These are phyloP conservation scores for Xerocomus spinulosus DNA, from an alignment of 768 basidiomycete genomes.

Conservation along the genomic window DNA sequence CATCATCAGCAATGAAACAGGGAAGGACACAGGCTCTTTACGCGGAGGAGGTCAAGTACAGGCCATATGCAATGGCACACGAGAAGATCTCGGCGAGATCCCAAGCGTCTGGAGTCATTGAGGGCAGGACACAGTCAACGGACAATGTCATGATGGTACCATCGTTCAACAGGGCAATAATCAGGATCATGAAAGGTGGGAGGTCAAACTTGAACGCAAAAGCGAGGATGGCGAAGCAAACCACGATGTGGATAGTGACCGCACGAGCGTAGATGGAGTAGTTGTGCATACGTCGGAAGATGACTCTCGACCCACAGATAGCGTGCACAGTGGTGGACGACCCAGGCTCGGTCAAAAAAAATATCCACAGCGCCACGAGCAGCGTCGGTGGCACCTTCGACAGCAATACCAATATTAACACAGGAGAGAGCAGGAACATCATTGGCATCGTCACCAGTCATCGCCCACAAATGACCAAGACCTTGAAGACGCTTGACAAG, in stretches of 20 bases:
- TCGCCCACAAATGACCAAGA: slow-evolving; percentile 93
- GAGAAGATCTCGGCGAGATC: slow-evolving; percentile 95
- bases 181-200: slow-evolving; percentile 99
- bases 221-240: slow-evolving; percentile 92
- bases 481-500: slow-evolving; percentile 98
- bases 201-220: slow-evolving; percentile 97
- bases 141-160: slow-evolving; percentile 99
- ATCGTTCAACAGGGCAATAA: slow-evolving; percentile 95
- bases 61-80: slow-evolving; percentile 93
- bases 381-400: slow-evolving; percentile 98
- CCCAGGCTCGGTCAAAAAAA: slow-evolving; percentile 94
- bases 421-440: slow-evolving; percentile 97
- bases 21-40: slow-evolving; percentile 35
- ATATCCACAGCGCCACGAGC: slow-evolving; percentile 99
- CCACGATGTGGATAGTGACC: slow-evolving; percentile 97
- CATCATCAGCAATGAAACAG: slow-evolving; percentile 6
- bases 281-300: slow-evolving; percentile 99
- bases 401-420: slow-evolving; percentile 99
- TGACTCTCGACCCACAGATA: slow-evolving; percentile 95
- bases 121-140: slow-evolving; percentile 93
- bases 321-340: slow-evolving; percentile 98
- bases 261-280: slow-evolving; percentile 97
- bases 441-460: slow-evolving; percentile 99
- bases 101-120: slow-evolving; percentile 91
- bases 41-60: slow-evolving; percentile 92